Evolutionary conservation across 2,329 filamentous ascomycete species (phyloP), one percentile per base, ranked within the genome.

Genomic region (Talaromyces pinophilus): DNA sequence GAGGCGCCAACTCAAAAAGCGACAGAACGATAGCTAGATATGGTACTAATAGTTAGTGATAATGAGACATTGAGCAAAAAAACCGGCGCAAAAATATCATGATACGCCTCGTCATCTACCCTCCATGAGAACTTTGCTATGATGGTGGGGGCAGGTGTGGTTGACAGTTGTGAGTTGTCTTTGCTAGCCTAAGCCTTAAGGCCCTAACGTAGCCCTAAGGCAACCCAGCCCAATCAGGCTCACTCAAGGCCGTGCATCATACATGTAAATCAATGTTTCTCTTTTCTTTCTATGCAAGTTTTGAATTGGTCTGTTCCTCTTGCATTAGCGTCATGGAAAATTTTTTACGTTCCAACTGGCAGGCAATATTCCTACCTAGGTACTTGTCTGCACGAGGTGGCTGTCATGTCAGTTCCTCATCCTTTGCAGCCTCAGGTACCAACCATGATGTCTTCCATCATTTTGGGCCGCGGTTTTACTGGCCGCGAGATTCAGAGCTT

Each of bases 141-240:
- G n/a, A 5, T 57, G 62, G 48, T 48, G 50, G 61, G 19, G 61
- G 42, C 25, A 62, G 30, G 61, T 42, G 35, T 63, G 52, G n/a
- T 28, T 25, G 25, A 25, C 25, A 25, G 25, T 25, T 59, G 40
- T 64, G 62, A 64, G 61, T 63, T 63, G 61, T 63, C 61, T 33
- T 22, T 62, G 46, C 38, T 63, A 63, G 62, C 52, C 62, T 64
- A 46, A 48, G 62, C 38, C 62, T 59, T 44, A 46, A 64, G 42
- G 38, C 38, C 17, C 40, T 60, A 60, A 42, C 17, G 40, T 42
- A 59, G 57, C 35, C 57, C 57, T 59, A 59, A 11, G 25, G 25
- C 28, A 46, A 7, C 22, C 17, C 40, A 59, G 62, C 40, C 59
- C 50, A 48, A 62, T 30, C 15, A 63, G 54, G 42, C 25, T 13